Evolutionary conservation across 192 early-diverging fungal species (phyloP), one percentile per base, ranked within the genome.

Genomic region (Pilobolus umbonatus): DNA sequence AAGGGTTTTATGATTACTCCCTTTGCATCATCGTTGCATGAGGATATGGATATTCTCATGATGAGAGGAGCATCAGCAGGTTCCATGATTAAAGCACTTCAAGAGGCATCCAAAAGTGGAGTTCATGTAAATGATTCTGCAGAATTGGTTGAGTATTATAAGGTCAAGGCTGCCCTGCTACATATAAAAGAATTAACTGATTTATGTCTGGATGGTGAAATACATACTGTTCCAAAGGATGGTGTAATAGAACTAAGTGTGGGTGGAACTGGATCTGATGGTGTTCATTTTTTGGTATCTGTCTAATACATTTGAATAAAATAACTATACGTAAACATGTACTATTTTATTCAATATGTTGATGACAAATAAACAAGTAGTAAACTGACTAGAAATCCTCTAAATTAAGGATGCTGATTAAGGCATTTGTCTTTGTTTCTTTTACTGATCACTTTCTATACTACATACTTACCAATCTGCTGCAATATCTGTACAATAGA

Each of bases 161-260:
- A 77, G 43, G 38, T 67, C 1, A 62, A 66, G 9, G 54, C 39
- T 3, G 35, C 77, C 1, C 40, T 73, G 28, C 40, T 80, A 30
- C 72, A 71, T 35, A 62, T 69, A 1, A 56, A 73, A 22, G 50
- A 76, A 15, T 36, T 55, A 15, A 64, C 69, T 3, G 55, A 76
- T 12, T 21, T 80, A 14, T 80, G 78, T 51, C 39, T 80, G 22
- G 78, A 80, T 53, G 78, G 78, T 9, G 78, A 80, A 45, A 63
- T 72, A 5, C 38, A 54, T 36, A 29, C 48, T 1, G 31, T 72
- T 10, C 46, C 47, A 9, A 22, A 45, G 5, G 44, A 58, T 10
- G 56, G 55, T 36, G 49, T 65, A 11, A 26, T 65, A n/a, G 56
- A 35, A 4, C 7, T 47, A 15, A 48, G 21, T 14, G 36, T 46